Conservation (phyloP, 2,329 filamentous ascomycete species). For the Lasiodiplodia hormozganensis region DNA sequence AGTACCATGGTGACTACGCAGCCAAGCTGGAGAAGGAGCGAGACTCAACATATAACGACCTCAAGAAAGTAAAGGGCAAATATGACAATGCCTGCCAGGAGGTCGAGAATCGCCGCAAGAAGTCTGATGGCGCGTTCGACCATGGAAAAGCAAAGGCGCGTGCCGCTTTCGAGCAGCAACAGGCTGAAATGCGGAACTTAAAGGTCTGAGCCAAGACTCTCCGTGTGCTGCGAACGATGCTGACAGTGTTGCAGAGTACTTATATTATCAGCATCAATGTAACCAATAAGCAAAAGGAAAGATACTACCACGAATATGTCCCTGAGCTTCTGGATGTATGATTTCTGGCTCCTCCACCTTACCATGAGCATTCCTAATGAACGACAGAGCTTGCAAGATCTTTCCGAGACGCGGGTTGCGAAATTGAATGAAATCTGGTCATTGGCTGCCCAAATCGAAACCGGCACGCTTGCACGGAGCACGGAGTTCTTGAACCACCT, state of each 20-base stretch:
- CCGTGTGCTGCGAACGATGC: constrained; percentile 15
- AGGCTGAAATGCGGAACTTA: constrained; percentile 93
- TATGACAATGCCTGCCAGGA: constrained; percentile 95
- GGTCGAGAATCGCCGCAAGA: constrained; percentile 92
- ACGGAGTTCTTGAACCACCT: constrained; percentile 75
- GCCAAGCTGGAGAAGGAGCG: constrained; percentile 88
- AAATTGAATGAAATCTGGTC: constrained; percentile 89
- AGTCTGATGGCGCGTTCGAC: constrained; percentile 92
- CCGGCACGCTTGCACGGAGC: constrained; percentile 77
- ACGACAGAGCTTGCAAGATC: constrained; percentile 73
- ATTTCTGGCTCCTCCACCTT: constrained; percentile 8
- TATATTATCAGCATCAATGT: constrained; percentile 96
- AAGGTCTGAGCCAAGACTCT: constrained; percentile 58
- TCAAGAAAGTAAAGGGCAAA: constrained; percentile 90
- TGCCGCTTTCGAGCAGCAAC: constrained; percentile 88
- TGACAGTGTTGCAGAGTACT: constrained; percentile 68
- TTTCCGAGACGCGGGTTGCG: constrained; percentile 85
- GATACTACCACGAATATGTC: constrained; percentile 96
- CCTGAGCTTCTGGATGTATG: constrained; percentile 88
- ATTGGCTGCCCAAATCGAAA: constrained; percentile 79
- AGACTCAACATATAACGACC: constrained; percentile 80
- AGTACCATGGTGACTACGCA: constrained; percentile 88
- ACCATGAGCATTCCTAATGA: constrained; percentile 32
- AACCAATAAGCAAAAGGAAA: constrained; percentile 96
- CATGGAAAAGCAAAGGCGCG: constrained; percentile 86